These are phyloP conservation scores for Xylariaceae sp. DNA, from an alignment of 2,329 filamentous ascomycete genomes.

Conservation along the genomic window DNA sequence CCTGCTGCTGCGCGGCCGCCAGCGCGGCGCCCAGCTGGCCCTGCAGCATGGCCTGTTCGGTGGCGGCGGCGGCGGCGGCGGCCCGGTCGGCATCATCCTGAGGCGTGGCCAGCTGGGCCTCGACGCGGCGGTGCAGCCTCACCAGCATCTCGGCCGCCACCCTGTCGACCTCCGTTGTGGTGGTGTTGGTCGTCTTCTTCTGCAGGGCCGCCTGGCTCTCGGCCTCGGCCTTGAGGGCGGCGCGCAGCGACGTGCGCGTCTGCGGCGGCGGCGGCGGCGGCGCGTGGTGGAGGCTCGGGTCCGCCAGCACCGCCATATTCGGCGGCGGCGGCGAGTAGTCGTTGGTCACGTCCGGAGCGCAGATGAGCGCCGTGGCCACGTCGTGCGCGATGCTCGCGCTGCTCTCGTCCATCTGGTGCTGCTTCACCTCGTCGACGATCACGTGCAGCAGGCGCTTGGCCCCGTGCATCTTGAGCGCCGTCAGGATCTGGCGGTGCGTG, in stretches of 20 bases:
- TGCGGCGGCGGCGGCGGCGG: slow-evolving; percentile 30
- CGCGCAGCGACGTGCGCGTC: slow-evolving; percentile 48
- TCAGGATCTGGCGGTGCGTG: slow-evolving; percentile 63
- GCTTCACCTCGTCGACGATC: slow-evolving; percentile 60
- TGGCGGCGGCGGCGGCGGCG: slow-evolving; percentile 25
- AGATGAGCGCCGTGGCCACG: slow-evolving; percentile 60
- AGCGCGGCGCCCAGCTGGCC: slow-evolving; percentile 36
- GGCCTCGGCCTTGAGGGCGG: slow-evolving; percentile 50
- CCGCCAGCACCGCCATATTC: slow-evolving; percentile 25
- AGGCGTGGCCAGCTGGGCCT: slow-evolving; percentile 50
- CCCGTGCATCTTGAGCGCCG: slow-evolving; percentile 53
- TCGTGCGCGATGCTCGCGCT: slow-evolving; percentile 59
- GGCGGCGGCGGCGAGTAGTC: slow-evolving; percentile 29
- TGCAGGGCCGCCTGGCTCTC: slow-evolving; percentile 51
- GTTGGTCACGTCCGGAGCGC: slow-evolving; percentile 53
- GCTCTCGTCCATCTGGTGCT: slow-evolving; percentile 51
- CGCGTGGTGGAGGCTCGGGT: slow-evolving; percentile 27
- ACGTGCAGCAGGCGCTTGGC: slow-evolving; percentile 51
- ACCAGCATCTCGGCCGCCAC: slow-evolving; percentile 53
- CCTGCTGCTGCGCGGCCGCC: slow-evolving; percentile 34
- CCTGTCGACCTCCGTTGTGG: no score
- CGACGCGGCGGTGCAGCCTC: slow-evolving; percentile 55
- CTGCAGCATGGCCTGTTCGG: no score
- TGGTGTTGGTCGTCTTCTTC: no score
- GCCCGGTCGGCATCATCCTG: slow-evolving; percentile 34